Evolutionary conservation across 345 rosid genomes (phyloP).

Genomic region (Laguncularia racemosa): DNA sequence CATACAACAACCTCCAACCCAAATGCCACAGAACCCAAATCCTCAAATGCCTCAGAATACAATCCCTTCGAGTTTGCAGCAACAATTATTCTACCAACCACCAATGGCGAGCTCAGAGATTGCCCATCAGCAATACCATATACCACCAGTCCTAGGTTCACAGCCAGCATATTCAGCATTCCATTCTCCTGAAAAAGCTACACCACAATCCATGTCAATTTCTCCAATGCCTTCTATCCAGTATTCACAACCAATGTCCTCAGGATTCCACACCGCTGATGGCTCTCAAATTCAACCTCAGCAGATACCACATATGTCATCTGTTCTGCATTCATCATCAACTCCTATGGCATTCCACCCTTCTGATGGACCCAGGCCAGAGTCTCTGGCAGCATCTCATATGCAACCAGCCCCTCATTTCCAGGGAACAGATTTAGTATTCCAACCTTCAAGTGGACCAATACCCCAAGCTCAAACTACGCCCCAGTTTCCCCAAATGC

Average conservation of each 20-base stretch:
- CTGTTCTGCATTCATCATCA: neutral
- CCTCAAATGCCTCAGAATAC: slow-evolving; percentile 17
- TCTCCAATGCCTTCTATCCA: slow-evolving; percentile 10
- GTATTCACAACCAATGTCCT: slow-evolving; percentile 9
- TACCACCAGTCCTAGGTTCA: slow-evolving; percentile 12
- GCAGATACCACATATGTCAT: neutral
- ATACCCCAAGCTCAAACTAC: neutral
- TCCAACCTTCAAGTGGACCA: no score
- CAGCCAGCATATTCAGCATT: slow-evolving; percentile 10
- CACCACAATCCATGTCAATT: neutral
- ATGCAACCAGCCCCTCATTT: slow-evolving; percentile 15
- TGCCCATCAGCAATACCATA: slow-evolving; percentile 17
- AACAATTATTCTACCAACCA: slow-evolving; percentile 12
- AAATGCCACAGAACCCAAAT: slow-evolving; percentile 4
- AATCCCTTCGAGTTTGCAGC: slow-evolving; percentile 9
- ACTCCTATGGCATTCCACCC: neutral
- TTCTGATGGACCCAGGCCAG: neutral
- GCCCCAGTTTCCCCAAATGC: slow-evolving; percentile 10
- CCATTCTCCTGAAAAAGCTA: slow-evolving; percentile 16
- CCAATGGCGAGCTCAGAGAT: slow-evolving; percentile 10
- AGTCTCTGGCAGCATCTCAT: neutral
- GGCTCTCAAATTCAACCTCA: neutral
- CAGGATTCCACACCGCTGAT: neutral
- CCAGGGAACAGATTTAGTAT: no score
- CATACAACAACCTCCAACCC: slow-evolving; percentile 24